phyloP scores from a whole-genome alignment of 2,329 filamentous ascomycete genomes.

The Zymoseptoria passerinii region DNA sequence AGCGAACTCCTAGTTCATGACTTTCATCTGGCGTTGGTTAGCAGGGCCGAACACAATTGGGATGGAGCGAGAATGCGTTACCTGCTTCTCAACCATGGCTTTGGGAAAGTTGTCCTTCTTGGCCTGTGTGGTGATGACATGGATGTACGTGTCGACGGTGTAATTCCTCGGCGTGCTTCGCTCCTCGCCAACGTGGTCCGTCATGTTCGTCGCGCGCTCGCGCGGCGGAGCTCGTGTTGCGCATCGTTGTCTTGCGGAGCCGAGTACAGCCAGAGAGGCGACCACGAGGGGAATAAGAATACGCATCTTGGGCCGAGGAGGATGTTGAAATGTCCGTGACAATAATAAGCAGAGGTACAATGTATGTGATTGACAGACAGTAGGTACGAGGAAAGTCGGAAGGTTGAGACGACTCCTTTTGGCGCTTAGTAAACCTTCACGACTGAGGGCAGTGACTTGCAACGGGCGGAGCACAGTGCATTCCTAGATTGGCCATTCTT shows the following conservation, averaged over 20 bases:
- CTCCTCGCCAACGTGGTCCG: not conserved
- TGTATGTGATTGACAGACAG: not conserved
- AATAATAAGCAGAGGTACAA: not conserved
- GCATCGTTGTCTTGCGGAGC: not conserved
- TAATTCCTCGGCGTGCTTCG: not conserved
- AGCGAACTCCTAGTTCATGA: constrained; percentile 33
- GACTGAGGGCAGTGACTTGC: too few relatives aligned
- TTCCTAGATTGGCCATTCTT: too few relatives aligned
- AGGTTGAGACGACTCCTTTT: too few relatives aligned
- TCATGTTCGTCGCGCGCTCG: not conserved
- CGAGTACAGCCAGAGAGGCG: not conserved
- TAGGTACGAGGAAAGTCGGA: too few relatives aligned
- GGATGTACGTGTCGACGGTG: constrained; percentile 28
- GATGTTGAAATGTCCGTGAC: not conserved
- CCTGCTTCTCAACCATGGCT: constrained; percentile 29
- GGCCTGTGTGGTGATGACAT: constrained; percentile 31
- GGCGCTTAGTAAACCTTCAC: too few relatives aligned
- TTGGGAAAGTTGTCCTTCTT: constrained; percentile 29
- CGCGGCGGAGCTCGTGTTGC: not conserved
- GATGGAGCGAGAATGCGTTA: not conserved
- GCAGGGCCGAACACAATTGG: not conserved
- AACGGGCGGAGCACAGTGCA: too few relatives aligned
- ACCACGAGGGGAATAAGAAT: not conserved
- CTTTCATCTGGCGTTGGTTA: constrained; percentile 11
- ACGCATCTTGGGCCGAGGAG: not conserved